Evolutionary conservation across 345 rosid genomes (phyloP).

Genomic region (Eucalyptus lansdowneana): DNA sequence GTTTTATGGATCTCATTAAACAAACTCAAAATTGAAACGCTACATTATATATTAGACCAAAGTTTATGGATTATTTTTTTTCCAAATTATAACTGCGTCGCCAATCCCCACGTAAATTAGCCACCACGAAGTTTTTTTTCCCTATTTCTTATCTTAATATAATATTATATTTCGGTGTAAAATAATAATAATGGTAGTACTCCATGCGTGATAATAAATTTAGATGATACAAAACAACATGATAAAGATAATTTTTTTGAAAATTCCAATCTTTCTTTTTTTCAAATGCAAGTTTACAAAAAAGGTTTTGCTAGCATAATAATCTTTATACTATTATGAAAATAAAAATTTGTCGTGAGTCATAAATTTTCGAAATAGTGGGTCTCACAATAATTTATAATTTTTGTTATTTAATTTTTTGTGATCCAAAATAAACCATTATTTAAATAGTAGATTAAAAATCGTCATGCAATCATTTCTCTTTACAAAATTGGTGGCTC

Average conservation of each 20-base stretch:
- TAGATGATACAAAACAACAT: background rate
- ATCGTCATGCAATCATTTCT: too few species aligned
- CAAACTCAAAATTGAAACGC: too few species aligned
- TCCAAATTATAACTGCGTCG: background rate
- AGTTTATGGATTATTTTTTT: too few species aligned
- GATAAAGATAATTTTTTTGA: background rate
- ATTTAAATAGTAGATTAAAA: too few species aligned
- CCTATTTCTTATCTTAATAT: background rate
- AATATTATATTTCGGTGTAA: background rate
- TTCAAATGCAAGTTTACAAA: background rate
- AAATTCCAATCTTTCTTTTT: background rate
- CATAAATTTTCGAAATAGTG: rapidly evolving
- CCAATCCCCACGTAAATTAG: background rate
- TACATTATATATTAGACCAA: too few species aligned
- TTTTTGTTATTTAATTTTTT: too few species aligned
- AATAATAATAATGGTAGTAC: background rate
- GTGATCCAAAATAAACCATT: too few species aligned
- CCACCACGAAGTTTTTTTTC: background rate
- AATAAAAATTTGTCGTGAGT: too few species aligned
- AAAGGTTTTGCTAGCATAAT: background rate
- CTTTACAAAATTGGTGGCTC: background rate
- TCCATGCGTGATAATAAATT: background rate
- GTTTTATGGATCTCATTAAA: too few species aligned
- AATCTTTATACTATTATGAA: too few species aligned
- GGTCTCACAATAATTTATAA: too few species aligned